Evolutionary conservation across 2,329 filamentous ascomycete species (phyloP), one percentile per base, ranked within the genome.

Genomic region (Fusarium papillatum): DNA sequence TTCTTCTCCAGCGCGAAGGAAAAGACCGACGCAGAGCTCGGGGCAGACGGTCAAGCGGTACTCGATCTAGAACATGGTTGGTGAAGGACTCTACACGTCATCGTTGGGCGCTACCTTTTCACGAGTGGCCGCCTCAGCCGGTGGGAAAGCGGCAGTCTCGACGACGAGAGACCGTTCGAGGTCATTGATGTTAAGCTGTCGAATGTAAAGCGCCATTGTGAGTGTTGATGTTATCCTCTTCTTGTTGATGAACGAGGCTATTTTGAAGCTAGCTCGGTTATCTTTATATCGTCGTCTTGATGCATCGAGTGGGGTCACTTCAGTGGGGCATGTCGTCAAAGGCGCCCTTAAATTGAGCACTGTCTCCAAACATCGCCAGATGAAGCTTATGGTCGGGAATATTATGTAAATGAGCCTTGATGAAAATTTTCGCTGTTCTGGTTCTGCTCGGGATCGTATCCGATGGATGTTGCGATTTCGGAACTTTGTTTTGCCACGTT

Each of bases 81-180:
- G 31, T 36, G 11, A 39, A 26, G 9, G 26, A 34, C 50, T 60
- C 55, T 60, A 22, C 2, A 24, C n/a, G 57, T 17, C 11, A 24
- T 65, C 24, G 7, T 11, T 13, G 39, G 36, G 22, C 7, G 61
- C 43, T 38, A 81, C 81, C 72, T 81, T 81, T 67, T 80, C 78
- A 22, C 74, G 78, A 63, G 78, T 78, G 4, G 81, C 81, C 5
- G 79, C 81, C 39, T 81, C 78, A 1, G 75, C 75, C 2, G 81
- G 77, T 7, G 81, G 81, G 48, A 82, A 82, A 0, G 81, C 80
- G 0, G 80, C 76, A 1, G 80, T 74, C 34, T 82, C 81, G 3
- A 82, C 76, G 7, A 65, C 57, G 1, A 68, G 61, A 7, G 76
- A 81, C 16, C 70, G 69, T 8, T 82, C 77, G 0, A 82, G 72